Evolutionary conservation across 1,139 yeast species (phyloP), one percentile per base, ranked within the genome.

Genomic region (Trichomonascaceae sp.): DNA sequence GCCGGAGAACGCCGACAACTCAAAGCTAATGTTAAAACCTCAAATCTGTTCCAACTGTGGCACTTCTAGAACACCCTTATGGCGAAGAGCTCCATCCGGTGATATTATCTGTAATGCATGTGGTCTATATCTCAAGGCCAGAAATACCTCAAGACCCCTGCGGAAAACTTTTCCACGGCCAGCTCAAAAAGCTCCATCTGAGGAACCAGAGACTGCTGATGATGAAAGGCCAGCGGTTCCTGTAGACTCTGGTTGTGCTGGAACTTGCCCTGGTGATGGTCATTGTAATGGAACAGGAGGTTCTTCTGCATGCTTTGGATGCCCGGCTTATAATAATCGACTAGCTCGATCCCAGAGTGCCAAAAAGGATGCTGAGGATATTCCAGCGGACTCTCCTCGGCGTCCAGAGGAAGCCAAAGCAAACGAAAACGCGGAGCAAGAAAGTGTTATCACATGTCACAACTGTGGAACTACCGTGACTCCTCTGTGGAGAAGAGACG

Each of bases 211-310:
- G 49, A 2, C 22, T 17, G 49, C 10, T n/a, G 20, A 24, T 3
- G 22, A 45, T 17, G 20, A 22, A 8, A 27, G 47, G 5, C 50
- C 52, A 4, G 49, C 56, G 2, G 52, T 54, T 36, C 50, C 45
- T 17, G 47, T 60, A 1, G 51, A 54, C 3, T 50, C 52, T 24
- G 58, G 56, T 15, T 57, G 59, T 46, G 59, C 50, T 41, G 95
- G 95, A 0, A 78, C 87, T 3, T 87, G 96, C 64, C 82, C 84
- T 56, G 96, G 96, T 10, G 88, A 85, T 63, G 95, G 95, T 5
- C 77, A 83, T 58, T 87, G 96, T 68, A 87, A 87, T 63, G 96
- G 96, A 1, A 87, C 93, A 1, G 96, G 96, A 3, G 96, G 96
- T 1, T 73, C 90, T 1, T 78, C 78, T 3, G 89, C 89, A 1